These are phyloP conservation scores for Globisporangium cystogenes DNA, from an alignment of 352 stramenopile genomes.

Conservation along the genomic window DNA sequence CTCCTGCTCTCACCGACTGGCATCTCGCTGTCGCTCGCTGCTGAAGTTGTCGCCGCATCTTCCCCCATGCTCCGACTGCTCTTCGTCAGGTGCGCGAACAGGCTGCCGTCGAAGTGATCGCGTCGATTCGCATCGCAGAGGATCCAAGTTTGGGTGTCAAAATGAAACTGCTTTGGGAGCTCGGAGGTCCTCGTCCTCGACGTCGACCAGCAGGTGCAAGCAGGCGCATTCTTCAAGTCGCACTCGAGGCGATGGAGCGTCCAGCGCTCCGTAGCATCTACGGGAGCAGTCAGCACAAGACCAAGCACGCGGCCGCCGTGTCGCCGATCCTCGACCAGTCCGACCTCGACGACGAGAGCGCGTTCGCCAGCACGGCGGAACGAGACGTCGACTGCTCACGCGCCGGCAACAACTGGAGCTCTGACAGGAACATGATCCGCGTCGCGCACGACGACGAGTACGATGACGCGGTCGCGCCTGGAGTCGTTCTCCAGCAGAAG, in stretches of 20 bases:
- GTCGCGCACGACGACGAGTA: constrained; percentile 9
- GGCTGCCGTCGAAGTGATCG: too few species aligned
- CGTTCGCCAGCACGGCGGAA: too few species aligned
- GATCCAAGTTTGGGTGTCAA: too few species aligned
- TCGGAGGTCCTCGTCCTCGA: neutral
- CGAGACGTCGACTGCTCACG: neutral
- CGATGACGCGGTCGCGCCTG: constrained; percentile 2
- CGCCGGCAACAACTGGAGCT: constrained; percentile 8
- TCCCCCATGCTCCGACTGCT: neutral
- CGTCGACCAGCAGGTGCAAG: too few species aligned
- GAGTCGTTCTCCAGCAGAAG: constrained; percentile 9
- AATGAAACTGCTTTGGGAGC: neutral
- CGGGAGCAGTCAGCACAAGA: constrained; percentile 22
- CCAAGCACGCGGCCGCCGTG: constrained; percentile 45
- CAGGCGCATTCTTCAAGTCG: too few species aligned
- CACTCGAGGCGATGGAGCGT: constrained; percentile 24
- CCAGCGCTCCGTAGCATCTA: constrained; percentile 36
- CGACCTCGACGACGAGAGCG: constrained; percentile 13
- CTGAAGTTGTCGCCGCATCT: neutral
- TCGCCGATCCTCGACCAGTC: constrained; percentile 40
- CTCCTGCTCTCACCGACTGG: neutral
- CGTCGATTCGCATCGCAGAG: too few species aligned
- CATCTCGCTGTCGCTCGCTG: too few species aligned
- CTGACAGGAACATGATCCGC: neutral
- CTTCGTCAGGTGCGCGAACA: too few species aligned